phyloP scores from a whole-genome alignment of 345 rosid species.

The Hibiscus mutabilis region DNA sequence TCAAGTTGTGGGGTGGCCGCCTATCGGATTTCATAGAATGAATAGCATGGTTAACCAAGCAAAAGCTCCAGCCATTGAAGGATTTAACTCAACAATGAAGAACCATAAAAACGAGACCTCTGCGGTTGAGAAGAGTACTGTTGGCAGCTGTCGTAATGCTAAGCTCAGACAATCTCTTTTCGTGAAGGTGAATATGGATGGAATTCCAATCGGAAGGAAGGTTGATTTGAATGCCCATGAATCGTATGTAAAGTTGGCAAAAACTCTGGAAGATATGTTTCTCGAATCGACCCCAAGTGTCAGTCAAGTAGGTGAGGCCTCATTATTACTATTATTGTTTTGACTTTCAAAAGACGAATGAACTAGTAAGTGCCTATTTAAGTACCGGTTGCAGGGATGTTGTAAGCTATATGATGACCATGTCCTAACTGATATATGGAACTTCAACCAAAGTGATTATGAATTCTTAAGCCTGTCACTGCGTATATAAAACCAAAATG shows the following conservation, averaged over 20 bases:
- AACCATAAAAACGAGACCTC: conserved; percentile 27
- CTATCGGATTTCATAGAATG: conserved; percentile 71
- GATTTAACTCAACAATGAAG: conserved; percentile 25
- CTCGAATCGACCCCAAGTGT: conserved; percentile 27
- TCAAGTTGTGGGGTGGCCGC: conserved; percentile 97
- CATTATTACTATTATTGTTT: too few relatives aligned
- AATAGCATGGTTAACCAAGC: conserved; percentile 69
- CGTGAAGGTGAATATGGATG: conserved; percentile 95
- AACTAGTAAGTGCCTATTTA: conserved; percentile 6
- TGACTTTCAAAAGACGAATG: conserved; percentile 2
- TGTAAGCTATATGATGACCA: neutral
- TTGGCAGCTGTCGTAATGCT: conserved; percentile 20
- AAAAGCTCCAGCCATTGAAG: conserved; percentile 45
- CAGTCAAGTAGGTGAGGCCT: conserved; percentile 13
- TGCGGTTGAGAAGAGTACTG: conserved; percentile 20
- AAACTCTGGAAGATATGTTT: conserved; percentile 73
- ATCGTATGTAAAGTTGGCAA: conserved; percentile 64
- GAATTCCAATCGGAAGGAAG: conserved; percentile 89
- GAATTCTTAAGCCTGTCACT: neutral
- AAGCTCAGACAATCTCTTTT: conserved; percentile 42
- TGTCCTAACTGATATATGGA: neutral
- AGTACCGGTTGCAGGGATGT: neutral
- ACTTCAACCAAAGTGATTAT: conserved; percentile 2
- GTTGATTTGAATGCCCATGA: conserved; percentile 64
- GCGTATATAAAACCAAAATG: neutral